phyloP scores from a whole-genome alignment of 805 yeast genomes.

The Cyberlindnera americana region DNA sequence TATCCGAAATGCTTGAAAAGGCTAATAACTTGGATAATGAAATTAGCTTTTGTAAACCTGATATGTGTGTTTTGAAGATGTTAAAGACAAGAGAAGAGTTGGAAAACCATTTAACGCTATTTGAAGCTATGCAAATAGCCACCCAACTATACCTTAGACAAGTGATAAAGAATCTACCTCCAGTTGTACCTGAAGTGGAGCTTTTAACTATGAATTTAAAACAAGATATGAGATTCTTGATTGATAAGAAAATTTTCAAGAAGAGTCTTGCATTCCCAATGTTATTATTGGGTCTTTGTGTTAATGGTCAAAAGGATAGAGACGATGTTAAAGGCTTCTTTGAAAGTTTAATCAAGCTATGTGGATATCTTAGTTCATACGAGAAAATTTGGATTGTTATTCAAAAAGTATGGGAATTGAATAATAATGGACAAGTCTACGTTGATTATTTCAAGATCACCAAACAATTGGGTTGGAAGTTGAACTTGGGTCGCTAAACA shows the following conservation, averaged over 20 bases:
- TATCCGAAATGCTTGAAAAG: slow-evolving; percentile 19
- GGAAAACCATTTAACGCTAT: slow-evolving; percentile 55
- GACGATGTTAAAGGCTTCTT: slow-evolving; percentile 24
- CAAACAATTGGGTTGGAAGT: slow-evolving; percentile 37
- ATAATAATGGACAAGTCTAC: slow-evolving; percentile 29
- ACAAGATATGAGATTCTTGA: slow-evolving; percentile 47
- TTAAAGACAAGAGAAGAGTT: slow-evolving; percentile 36
- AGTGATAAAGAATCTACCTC: slow-evolving; percentile 46
- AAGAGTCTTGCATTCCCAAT: slow-evolving; percentile 42
- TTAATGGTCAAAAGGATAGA: slow-evolving; percentile 23
- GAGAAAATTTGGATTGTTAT: slow-evolving; percentile 35
- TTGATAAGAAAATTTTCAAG: slow-evolving; percentile 46
- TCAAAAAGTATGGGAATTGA: slow-evolving; percentile 37
- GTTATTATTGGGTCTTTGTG: slow-evolving; percentile 35
- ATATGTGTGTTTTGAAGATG: slow-evolving; percentile 34
- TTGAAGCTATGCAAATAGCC: slow-evolving; percentile 55
- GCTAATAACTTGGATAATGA: slow-evolving; percentile 37
- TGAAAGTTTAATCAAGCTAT: slow-evolving; percentile 25
- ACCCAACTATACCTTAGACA: slow-evolving; percentile 52
- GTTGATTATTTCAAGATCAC: slow-evolving; percentile 44
- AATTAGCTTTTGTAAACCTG: slow-evolving; percentile 46
- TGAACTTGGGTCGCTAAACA: slow-evolving; percentile 25
- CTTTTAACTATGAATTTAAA: slow-evolving; percentile 43
- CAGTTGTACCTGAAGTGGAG: slow-evolving; percentile 52
- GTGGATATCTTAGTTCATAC: slow-evolving; percentile 35